Evolutionary conservation across 257 asterid species (phyloP), one percentile per base, ranked within the genome.

Genomic region (Solanum pinnatisectum): DNA sequence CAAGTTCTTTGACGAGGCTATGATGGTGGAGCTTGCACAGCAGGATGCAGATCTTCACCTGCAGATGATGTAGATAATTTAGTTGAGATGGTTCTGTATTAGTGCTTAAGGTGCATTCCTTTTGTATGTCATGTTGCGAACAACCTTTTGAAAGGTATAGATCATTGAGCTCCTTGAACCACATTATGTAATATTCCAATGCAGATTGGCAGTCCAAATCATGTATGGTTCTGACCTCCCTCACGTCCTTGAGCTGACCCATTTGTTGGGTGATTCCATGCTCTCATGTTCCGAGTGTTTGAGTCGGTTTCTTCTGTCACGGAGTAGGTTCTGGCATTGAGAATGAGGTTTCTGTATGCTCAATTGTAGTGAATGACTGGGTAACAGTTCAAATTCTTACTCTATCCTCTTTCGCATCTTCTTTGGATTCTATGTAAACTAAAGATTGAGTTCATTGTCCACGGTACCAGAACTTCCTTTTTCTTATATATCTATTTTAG

Each of bases 11-110:
- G 99, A 96, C 5, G 99, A 96, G 90, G 98, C 98, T 16, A 96
- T 96, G 99, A 95, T 96, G 89, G 97, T 93, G 81, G 98, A 96
- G 90, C 97, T 96, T 63, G 99, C 99, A 30, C 98, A 94, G 86
- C 98, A 95, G 92, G 98, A 95, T 83, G 98, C 98, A 5, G 98
- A 96, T 93, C 93, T 94, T 84, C 98, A 95, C 91, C 95, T 82
- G 86, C 98, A 96, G 91, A 95, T 95, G 97, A 84, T 91, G 78
- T 90, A 91, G 84, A 82, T 82, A 27, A 30, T 30, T 5, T 30
- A 32, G 32, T 20, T 82, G 86, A 30, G 27, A 49, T 79, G 27
- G 40, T 79, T 77, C 27, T 74, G 18, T 74, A 3, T 20, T 71
- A 22, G 49, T 10, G 30, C 30, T 74, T 37, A 10, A 20, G 82